These are phyloP conservation scores for Mortierella claussenii DNA, from an alignment of 192 early-diverging fungal species.

Conservation along the genomic window DNA sequence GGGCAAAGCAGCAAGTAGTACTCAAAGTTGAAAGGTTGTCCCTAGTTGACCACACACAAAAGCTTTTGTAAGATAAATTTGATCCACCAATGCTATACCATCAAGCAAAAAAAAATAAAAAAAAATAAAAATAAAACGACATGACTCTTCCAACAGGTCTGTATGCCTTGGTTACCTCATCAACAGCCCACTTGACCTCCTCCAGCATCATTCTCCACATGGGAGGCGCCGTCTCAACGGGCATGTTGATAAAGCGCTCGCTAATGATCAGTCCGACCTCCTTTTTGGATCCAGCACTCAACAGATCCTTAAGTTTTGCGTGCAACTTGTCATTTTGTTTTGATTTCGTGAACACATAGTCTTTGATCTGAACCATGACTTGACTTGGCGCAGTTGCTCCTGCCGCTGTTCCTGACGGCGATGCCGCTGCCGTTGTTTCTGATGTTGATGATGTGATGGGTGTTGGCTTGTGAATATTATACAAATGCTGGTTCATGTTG, in stretches of 20 bases:
- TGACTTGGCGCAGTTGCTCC: conserved; percentile 53
- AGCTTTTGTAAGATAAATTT: no score
- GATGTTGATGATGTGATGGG: not conserved
- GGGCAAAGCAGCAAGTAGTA: conserved; percentile 85
- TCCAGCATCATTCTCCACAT: conserved; percentile 92
- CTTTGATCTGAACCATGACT: conserved; percentile 60
- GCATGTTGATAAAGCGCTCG: conserved; percentile 97
- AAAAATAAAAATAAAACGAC: no score
- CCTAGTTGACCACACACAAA: conserved; percentile 27
- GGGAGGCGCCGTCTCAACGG: conserved; percentile 88
- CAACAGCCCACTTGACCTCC: conserved; percentile 80
- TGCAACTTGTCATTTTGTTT: conserved; percentile 52
- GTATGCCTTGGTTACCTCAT: conserved; percentile 73
- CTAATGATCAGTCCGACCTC: conserved; percentile 78
- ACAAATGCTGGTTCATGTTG: conserved; percentile 71
- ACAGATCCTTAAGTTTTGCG: conserved; percentile 44
- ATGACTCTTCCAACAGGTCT: no score
- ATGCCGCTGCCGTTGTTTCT: conserved; percentile 1
- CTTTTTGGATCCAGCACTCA: conserved; percentile 38
- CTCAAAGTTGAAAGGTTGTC: conserved; percentile 81
- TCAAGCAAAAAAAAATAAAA: not conserved
- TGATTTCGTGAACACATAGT: conserved; percentile 77
- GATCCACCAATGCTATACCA: not conserved
- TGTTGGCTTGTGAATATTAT: conserved; percentile 28
- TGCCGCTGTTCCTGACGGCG: conserved; percentile 21